Evolutionary conservation across 2,329 filamentous ascomycete genomes (phyloP), one percentile per base, ranked within the genome.

Genomic region (Aureobasidium leucospermi): DNA sequence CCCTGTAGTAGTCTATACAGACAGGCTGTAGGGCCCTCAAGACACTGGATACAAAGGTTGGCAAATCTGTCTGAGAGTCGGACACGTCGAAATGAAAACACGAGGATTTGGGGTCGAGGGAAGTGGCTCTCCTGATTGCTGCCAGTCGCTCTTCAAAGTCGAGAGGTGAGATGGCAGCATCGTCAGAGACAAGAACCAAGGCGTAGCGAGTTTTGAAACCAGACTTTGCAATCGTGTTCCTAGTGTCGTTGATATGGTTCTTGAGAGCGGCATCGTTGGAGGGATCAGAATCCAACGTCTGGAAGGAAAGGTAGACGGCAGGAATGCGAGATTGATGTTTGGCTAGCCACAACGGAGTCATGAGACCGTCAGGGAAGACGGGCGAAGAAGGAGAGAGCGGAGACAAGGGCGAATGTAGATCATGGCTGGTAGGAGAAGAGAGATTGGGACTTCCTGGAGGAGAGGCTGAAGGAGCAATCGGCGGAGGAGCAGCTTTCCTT

Each of bases 341-440:
- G 61, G 84, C 83, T 58, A 96, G 79, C 93, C 93, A 99, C 62
- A 83, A 75, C 19, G 86, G 81, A 62, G 91, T 85, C 70, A 96
- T 85, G 61, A 96, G 78, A 4, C 93, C 94, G 74, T 97, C 94
- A 7, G 93, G 92, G 69, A 94, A 97, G 2, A 95, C 81, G 2
- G 85, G 79, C 7, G 93, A 96, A 7, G 81, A 82, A 3, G 92
- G 91, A 41, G 89, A 94, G 32, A 97, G 79, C 0, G 93, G 94
- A 2, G 94, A 97, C 65, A 96, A 85, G 1, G 92, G 90, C 11
- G 94, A 97, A 73, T 97, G 93, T 4, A 96, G 76, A n/a, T 85
- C 77, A 61, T 74, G 75, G 56, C 56, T 49, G 69, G 70, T 15
- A 67, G 67, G 41, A 67, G 62, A 69, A 31, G 67, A 65, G 16